phyloP scores from a whole-genome alignment of 1,284 basidiomycete species.

The Meira miltonrushii region DNA sequence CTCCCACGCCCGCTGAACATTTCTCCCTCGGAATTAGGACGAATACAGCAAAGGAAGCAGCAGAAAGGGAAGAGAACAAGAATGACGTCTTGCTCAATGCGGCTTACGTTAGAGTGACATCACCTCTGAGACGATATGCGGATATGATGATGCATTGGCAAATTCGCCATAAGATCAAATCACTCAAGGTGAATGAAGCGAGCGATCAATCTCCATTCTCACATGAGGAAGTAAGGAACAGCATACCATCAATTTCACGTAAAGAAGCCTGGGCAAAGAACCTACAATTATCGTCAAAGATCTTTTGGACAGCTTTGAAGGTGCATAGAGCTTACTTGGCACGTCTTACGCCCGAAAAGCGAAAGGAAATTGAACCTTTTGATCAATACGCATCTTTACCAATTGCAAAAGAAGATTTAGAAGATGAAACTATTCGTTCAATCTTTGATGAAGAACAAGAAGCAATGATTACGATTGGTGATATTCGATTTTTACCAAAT shows the following conservation, averaged over 20 bases:
- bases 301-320: slow-evolving; percentile 27
- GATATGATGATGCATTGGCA: slow-evolving; percentile 92
- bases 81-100: slow-evolving; percentile 17
- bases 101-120: slow-evolving; percentile 74
- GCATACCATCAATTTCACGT: slow-evolving; percentile 27
- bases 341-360: too few species aligned
- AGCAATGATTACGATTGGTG: too few species aligned
- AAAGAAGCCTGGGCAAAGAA: slow-evolving; percentile 25
- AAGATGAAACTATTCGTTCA: too few species aligned
- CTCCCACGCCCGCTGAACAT: slow-evolving; percentile 60
- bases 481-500: too few species aligned
- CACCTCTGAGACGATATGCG: slow-evolving; percentile 76
- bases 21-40: slow-evolving; percentile 67
- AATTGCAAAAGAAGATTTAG: too few species aligned
- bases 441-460: too few species aligned
- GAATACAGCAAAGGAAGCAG: not conserved
- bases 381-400: too few species aligned
- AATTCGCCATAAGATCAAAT: slow-evolving; percentile 54
- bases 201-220: slow-evolving; percentile 10
- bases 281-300: slow-evolving; percentile 18
- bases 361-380: too few species aligned
- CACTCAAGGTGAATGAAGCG: slow-evolving; percentile 62
- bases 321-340: not conserved
- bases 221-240: slow-evolving; percentile 6
- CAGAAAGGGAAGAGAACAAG: not conserved